Evolutionary conservation across 306 rosid species (phyloP), one percentile per base, ranked within the genome.

Genomic region (Phaseolus lunatus): DNA sequence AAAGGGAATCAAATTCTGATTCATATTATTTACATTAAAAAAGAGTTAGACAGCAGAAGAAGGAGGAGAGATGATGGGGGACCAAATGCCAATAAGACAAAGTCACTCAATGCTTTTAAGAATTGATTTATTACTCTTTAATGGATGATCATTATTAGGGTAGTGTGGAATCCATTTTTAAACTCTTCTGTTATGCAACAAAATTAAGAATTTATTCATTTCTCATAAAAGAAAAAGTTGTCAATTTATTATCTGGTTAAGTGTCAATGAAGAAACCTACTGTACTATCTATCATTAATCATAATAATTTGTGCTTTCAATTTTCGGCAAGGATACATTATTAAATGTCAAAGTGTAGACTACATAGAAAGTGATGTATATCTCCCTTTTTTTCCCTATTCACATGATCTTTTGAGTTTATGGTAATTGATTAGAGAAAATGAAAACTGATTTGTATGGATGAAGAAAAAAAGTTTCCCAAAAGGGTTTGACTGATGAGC

Each of bases 1-100:
- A 70, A 63, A 13, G 69, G 74, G 88, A 85, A 81, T 87, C 80
- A 75, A 81, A 84, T 79, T 87, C 81, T 85, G 82, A 82, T 89
- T 86, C 72, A 50, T 49, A 52, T 78, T 81, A 52, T 53, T 61
- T 62, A 45, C 79, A 78, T 56, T 77, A 24, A 47, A 72, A 76
- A 54, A 69, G 41, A 72, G 65, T 75, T 37, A 70, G 44, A 54
- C n/a, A 57, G 15, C 50, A 45, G 20, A 61, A 76, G 49, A 43
- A 39, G 44, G 8, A 35, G 43, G 43, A 31, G 7, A 9, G 22
- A 80, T 10, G 56, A 67, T 19, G 80, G 57, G 80, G 90, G 93
- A 77, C 88, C 85, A 67, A 70, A 76, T 35, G 74, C 83, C 89
- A 87, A 86, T 85, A 78, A 80, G 75, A 78, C 81, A 70, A 70